Evolutionary conservation across 331 rosid genomes (phyloP).

Genomic region (Acacia concinna): DNA sequence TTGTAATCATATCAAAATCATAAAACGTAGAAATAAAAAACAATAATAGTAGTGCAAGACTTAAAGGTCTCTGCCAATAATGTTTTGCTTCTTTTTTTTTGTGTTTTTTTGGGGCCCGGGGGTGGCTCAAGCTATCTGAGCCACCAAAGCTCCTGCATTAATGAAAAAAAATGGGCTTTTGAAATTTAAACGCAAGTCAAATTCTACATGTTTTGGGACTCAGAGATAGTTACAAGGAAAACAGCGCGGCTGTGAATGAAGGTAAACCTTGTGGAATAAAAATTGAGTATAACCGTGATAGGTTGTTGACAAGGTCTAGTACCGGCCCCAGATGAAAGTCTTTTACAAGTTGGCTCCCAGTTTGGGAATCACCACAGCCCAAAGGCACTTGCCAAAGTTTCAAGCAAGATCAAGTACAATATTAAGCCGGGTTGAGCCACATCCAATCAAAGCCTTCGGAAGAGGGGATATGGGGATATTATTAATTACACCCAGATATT

Average conservation of each 20-base stretch:
- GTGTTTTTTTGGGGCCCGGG: background rate
- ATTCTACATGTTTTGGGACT: background rate
- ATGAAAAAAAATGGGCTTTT: background rate
- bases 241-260: background rate
- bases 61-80: background rate
- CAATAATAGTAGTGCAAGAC: background rate
- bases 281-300: background rate
- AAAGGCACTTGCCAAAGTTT: background rate
- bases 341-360: background rate
- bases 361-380: background rate
- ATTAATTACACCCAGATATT: constrained; percentile 9
- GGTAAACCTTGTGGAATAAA: background rate
- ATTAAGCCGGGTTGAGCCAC: constrained; percentile 5
- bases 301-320: background rate
- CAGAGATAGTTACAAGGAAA: background rate
- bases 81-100: too few relatives aligned
- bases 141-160: background rate
- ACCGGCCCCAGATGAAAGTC: background rate
- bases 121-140: background rate
- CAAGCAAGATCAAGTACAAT: constrained; percentile 19
- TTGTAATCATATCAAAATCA: constrained; percentile 2
- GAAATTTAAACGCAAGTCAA: background rate
- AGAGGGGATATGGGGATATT: background rate
- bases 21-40: background rate
- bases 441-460: background rate